These are phyloP conservation scores for Coemansia sp. DNA, from an alignment of 192 early-diverging fungal species.

Conservation along the genomic window DNA sequence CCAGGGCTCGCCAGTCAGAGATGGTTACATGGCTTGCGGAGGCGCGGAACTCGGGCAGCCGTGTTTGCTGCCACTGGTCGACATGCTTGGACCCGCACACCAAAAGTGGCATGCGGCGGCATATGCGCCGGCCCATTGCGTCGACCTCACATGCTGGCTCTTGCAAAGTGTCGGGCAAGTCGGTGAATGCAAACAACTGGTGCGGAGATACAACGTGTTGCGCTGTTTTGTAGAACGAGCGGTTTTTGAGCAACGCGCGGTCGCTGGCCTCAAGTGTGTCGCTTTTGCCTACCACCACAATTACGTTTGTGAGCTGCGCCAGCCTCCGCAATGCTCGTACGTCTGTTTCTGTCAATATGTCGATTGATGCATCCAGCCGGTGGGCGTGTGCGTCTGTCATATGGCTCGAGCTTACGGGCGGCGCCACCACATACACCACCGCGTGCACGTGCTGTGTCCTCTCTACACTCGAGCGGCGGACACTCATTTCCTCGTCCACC, in stretches of 20 bases:
- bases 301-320: conserved; percentile 31
- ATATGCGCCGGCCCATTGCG: background rate
- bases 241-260: conserved; percentile 23
- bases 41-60: conserved; percentile 32
- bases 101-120: conserved; percentile 19
- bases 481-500: conserved; percentile 32
- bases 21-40: conserved; percentile 25
- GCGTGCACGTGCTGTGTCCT: conserved; percentile 31
- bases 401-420: conserved; percentile 35
- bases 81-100: conserved; percentile 45
- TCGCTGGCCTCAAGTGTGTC: conserved; percentile 42
- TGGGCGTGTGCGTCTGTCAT: conserved; percentile 36
- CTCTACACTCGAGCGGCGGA: conserved; percentile 15
- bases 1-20: conserved; percentile 39
- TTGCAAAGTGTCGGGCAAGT: conserved; percentile 16
- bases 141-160: conserved; percentile 15
- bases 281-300: conserved; percentile 46
- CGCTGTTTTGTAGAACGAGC: conserved; percentile 18
- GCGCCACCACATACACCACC: conserved; percentile 38
- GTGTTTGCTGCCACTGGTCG: conserved; percentile 48
- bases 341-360: conserved; percentile 28
- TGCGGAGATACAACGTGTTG: conserved; percentile 13
- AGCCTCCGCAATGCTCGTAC: conserved; percentile 30
- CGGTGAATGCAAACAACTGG: conserved; percentile 40
- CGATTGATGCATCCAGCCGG: conserved; percentile 20